Evolutionary conservation across 2,329 filamentous ascomycete genomes (phyloP), one percentile per base, ranked within the genome.

Genomic region (Amesomyces nigricolor): DNA sequence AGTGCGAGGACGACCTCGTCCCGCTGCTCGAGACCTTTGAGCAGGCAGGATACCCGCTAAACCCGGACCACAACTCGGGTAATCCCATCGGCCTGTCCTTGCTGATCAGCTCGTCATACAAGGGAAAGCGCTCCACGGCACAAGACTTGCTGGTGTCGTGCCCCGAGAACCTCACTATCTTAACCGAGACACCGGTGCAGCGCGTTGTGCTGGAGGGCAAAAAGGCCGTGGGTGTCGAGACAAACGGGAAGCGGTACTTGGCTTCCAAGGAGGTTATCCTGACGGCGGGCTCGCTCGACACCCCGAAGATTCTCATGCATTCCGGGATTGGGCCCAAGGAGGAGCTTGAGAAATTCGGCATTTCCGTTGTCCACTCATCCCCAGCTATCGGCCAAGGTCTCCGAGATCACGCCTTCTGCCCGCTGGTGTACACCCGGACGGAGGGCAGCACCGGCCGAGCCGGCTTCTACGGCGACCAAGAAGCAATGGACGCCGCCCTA

Each of bases 61-160:
- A 83, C 57, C 70, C 71, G 0, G 81, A 84, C 59, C 73, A 80
- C 39, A 84, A 85, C 58, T 78, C 75, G 7, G 82, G 82, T 0
- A 74, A 84, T 61, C 80, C 79, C 0, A 70, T 83, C 30, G 82
- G 82, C 3, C 75, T 84, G 68, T 74, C 73, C 1, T 66, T 77
- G 43, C 63, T 73, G 14, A 75, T 79, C 58, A 77, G 75, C 46
- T 80, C 79, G 10, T 71, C 75, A n/a, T 63, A 71, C 26, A 68
- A 74, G 7, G 80, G 79, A 0, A 48, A 71, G 8, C 70, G 80
- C 16, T 75, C 74, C 0, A 83, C 79, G 0, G 75, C 81, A 0
- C 70, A 70, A 1, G 80, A 81, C 57, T 68, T 82, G 45, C 60
- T 85, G 10, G 58, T 61, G 1, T 62, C 67, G 3, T 44, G 63